These are phyloP conservation scores for Dryas integrifolia DNA, from an alignment of 331 rosid species.

Conservation along the genomic window DNA sequence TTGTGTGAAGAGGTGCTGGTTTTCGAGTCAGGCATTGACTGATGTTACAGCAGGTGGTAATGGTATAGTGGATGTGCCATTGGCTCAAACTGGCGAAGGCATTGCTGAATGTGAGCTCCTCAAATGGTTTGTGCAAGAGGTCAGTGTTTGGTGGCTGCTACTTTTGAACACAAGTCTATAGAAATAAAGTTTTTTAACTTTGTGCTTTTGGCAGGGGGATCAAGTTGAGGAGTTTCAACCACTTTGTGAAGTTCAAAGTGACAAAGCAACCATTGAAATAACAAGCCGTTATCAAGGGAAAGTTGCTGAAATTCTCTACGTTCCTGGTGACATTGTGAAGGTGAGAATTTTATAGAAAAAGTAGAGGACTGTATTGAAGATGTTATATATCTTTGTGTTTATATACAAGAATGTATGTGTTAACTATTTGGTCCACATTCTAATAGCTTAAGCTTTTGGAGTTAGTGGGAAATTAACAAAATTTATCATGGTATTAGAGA, in stretches of 20 bases:
- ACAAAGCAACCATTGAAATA: slow-evolving; percentile 96
- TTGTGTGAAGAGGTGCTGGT: slow-evolving; percentile 34
- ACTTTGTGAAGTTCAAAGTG: slow-evolving; percentile 95
- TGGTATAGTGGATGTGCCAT: slow-evolving; percentile 63
- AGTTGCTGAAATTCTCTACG: slow-evolving; percentile 46
- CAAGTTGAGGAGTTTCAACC: slow-evolving; percentile 83
- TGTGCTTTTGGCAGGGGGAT: slow-evolving; percentile 65
- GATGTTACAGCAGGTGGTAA: slow-evolving; percentile 38
- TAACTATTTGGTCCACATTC: not conserved
- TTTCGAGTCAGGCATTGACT: slow-evolving; percentile 48
- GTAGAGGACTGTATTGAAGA: not conserved
- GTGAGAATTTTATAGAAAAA: slow-evolving; percentile 34
- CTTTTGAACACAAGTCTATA: not conserved
- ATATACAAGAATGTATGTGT: not conserved
- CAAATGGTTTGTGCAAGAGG: slow-evolving; percentile 93
- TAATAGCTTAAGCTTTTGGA: not conserved
- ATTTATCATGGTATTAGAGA: not conserved
- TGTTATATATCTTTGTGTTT: not conserved
- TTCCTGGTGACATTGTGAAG: slow-evolving; percentile 89
- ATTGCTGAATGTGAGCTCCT: slow-evolving; percentile 98
- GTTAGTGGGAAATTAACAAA: not conserved
- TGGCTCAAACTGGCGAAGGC: slow-evolving; percentile 98
- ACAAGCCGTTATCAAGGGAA: slow-evolving; percentile 92
- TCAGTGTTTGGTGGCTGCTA: slow-evolving; percentile 25
- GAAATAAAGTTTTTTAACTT: not conserved